A percentile compares a stretch with the other conserved stretches of the same genome.
Conservation (phyloP, 73 alveolate genomes). For the Symbiodinium pilosum region DNA sequence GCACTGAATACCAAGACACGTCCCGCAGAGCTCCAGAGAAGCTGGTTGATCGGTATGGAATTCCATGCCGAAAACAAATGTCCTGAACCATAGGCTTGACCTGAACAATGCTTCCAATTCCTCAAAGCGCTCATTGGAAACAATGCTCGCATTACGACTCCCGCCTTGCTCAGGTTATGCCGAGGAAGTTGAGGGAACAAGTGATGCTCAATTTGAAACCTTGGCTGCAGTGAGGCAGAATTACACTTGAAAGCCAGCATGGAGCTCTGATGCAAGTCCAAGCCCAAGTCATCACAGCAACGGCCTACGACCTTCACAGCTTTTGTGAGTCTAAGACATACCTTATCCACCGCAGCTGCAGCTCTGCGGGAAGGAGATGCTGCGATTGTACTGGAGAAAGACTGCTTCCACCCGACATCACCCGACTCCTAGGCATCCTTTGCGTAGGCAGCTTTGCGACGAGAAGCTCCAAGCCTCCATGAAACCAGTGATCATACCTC, state of each 20-base stretch:
- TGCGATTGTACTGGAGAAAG: no score
- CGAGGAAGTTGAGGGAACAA: slow-evolving; percentile 82
- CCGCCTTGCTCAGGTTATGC: slow-evolving; percentile 46
- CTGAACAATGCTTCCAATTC: neutral
- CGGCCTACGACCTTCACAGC: no score
- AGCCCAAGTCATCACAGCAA: no score
- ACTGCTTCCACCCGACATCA: no score
- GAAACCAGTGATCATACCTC: slow-evolving; percentile 93
- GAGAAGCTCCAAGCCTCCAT: slow-evolving; percentile 73
- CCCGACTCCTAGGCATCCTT: no score
- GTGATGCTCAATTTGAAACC: slow-evolving; percentile 84
- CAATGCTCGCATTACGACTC: neutral
- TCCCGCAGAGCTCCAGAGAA: slow-evolving; percentile 22
- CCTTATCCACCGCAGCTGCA: no score
- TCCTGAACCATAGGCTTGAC: slow-evolving; percentile 63
- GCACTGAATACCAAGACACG: neutral
- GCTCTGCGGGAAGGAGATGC: no score
- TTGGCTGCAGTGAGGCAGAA: neutral
- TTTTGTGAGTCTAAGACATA: no score
- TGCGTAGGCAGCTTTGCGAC: neutral
- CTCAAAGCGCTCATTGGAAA: neutral
- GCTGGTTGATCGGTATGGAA: slow-evolving; percentile 50
- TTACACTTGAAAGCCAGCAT: no score
- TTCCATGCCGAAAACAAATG: slow-evolving; percentile 55
- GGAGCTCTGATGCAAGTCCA: no score